Conservation (phyloP, 1,284 basidiomycete species). For the Rhodotorula sp. region DNA sequence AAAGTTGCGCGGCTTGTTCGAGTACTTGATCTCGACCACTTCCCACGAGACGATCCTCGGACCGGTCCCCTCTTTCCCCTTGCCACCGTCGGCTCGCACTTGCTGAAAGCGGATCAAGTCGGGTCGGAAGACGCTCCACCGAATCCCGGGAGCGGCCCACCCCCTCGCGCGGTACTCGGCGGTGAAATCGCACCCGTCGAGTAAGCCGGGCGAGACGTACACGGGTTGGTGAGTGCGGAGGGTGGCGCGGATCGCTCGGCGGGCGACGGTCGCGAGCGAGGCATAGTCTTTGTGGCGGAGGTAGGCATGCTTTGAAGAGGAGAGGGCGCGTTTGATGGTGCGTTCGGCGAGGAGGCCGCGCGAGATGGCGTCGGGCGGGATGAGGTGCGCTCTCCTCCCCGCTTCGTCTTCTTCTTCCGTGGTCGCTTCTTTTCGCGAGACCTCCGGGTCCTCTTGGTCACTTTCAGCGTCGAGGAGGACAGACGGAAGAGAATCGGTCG, state of each 20-base stretch:
- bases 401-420: not conserved
- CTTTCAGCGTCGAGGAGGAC: not conserved
- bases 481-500: not conserved
- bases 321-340: constrained; percentile 20
- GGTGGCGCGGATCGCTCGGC: constrained; percentile 17
- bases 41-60: constrained; percentile 15
- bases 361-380: constrained; percentile 13
- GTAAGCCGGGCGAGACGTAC: constrained; percentile 11
- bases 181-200: constrained; percentile 16
- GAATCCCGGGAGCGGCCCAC: constrained; percentile 25
- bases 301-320: not conserved
- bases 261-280: constrained; percentile 7
- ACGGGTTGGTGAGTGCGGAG: not conserved
- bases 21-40: constrained; percentile 33
- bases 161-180: constrained; percentile 19
- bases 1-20: not conserved
- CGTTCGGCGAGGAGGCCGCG: constrained; percentile 29
- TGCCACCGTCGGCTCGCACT: not conserved
- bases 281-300: constrained; percentile 16
- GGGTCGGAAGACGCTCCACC: constrained; percentile 25
- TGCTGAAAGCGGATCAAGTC: constrained; percentile 29
- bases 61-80: not conserved
- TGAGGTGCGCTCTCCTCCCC: not conserved
- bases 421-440: no score
- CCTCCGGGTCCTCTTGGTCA: not conserved